phyloP scores from a whole-genome alignment of 345 rosid species.

The Firmiana major region DNA sequence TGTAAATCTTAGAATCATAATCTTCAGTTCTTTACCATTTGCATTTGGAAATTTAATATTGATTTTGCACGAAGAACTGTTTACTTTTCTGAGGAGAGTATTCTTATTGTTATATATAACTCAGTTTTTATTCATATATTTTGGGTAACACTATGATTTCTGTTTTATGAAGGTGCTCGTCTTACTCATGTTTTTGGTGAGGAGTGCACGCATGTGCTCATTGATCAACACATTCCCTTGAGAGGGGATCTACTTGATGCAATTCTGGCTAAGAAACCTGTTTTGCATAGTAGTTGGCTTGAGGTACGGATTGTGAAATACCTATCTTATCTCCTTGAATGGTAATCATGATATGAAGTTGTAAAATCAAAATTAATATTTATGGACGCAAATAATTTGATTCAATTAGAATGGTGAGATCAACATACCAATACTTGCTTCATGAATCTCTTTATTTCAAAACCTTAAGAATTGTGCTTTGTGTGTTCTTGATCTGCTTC shows the following conservation, averaged over 20 bases:
- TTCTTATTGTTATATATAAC: background rate
- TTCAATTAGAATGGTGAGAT: background rate
- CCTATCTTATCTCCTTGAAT: background rate
- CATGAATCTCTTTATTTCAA: background rate
- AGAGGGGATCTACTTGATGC: conserved; percentile 57
- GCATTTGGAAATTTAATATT: background rate
- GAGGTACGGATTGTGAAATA: conserved; percentile 43
- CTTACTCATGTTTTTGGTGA: conserved; percentile 35
- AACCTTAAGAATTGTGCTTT: conserved; percentile 2
- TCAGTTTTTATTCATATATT: background rate
- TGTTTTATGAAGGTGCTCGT: conserved; percentile 52
- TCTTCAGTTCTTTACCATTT: background rate
- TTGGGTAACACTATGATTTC: background rate
- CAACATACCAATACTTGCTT: background rate
- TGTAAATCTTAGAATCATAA: background rate
- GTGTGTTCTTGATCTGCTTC: background rate
- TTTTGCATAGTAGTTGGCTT: conserved; percentile 56
- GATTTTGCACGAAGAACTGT: background rate
- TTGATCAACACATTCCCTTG: conserved; percentile 46
- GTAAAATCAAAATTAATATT: background rate
- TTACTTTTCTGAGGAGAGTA: background rate
- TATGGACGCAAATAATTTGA: background rate
- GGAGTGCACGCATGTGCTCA: conserved; percentile 77
- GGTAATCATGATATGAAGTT: background rate
- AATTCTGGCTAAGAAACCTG: conserved; percentile 51